phyloP scores from a whole-genome alignment of 1,284 basidiomycete species.

The Naganishia albida region DNA sequence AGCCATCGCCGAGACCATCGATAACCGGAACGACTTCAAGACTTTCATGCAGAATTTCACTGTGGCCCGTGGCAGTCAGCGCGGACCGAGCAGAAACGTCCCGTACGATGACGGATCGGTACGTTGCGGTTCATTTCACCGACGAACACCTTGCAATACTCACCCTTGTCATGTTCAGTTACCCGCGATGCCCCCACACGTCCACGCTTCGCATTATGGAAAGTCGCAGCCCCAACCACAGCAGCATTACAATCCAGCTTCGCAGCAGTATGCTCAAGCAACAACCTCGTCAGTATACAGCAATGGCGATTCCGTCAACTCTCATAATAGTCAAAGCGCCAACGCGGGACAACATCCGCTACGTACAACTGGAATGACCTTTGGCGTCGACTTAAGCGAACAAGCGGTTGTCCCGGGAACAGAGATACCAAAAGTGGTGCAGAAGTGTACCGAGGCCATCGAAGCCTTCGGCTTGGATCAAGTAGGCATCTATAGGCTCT shows the following conservation, averaged over 20 bases:
- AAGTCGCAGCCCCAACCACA: constrained; percentile 21
- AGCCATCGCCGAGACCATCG: constrained; percentile 82
- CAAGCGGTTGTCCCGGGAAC: constrained; percentile 86
- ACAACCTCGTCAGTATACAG: constrained; percentile 21
- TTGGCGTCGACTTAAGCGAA: constrained; percentile 86
- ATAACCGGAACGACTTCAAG: constrained; percentile 93
- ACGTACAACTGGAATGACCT: constrained; percentile 61
- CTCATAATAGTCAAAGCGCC: constrained; percentile 7
- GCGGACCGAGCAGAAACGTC: constrained; percentile 75
- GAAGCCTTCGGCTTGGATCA: constrained; percentile 78
- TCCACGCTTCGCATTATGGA: constrained; percentile 38
- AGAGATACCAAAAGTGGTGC: constrained; percentile 83
- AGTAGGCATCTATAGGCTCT: constrained; percentile 91
- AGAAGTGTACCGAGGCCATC: constrained; percentile 88
- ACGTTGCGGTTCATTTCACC: constrained; percentile 47
- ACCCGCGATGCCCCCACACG: constrained; percentile 49
- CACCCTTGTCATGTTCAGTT: constrained; percentile 35
- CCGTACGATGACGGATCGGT: constrained; percentile 85
- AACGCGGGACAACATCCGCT: constrained; percentile 15
- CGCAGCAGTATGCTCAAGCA: constrained; percentile 1
- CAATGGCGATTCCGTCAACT: constrained; percentile 17
- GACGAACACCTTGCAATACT: background rate
- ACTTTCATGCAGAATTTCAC: constrained; percentile 96
- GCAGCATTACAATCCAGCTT: constrained; percentile 11
- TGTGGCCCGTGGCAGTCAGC: constrained; percentile 68